A percentile compares a stretch with the other conserved stretches of the same genome.
Evolutionary conservation across 306 rosid genomes (phyloP).

Genomic region (Vigna mungo): DNA sequence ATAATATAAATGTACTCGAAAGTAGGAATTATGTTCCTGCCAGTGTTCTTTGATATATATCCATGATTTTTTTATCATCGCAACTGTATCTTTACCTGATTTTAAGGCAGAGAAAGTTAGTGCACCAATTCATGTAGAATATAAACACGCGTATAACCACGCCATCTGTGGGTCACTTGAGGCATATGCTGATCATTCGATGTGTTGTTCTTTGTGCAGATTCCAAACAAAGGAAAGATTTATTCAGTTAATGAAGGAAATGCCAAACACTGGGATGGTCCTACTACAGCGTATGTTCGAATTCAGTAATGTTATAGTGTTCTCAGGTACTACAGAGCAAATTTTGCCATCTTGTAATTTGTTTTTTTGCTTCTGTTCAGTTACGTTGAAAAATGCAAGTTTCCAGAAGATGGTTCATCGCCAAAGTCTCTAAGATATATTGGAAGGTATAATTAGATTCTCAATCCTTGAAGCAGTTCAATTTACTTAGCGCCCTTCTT

Average conservation of each 20-base stretch:
- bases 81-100: not conserved
- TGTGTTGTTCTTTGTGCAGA: constrained; percentile 54
- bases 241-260: constrained; percentile 99
- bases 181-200: constrained; percentile 22
- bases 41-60: constrained; percentile 39
- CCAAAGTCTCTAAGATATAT: constrained; percentile 95
- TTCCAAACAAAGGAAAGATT: constrained; percentile 90
- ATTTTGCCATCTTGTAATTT: constrained; percentile 36
- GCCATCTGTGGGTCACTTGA: constrained; percentile 5
- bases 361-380: constrained; percentile 47
- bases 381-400: constrained; percentile 90
- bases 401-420: constrained; percentile 83
- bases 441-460: constrained; percentile 74
- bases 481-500: constrained; percentile 11
- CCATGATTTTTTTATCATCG: not conserved
- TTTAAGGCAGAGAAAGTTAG: constrained; percentile 7
- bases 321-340: constrained; percentile 8
- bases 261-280: constrained; percentile 96
- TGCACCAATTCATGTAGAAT: not conserved
- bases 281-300: constrained; percentile 72
- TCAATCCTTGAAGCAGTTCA: constrained; percentile 10
- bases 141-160: not conserved
- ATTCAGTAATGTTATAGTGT: constrained; percentile 30
- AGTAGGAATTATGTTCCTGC: not conserved
- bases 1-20: not conserved